These are phyloP conservation scores for Areca catechu DNA, from an alignment of 176 grass and related monocot species.

Conservation along the genomic window DNA sequence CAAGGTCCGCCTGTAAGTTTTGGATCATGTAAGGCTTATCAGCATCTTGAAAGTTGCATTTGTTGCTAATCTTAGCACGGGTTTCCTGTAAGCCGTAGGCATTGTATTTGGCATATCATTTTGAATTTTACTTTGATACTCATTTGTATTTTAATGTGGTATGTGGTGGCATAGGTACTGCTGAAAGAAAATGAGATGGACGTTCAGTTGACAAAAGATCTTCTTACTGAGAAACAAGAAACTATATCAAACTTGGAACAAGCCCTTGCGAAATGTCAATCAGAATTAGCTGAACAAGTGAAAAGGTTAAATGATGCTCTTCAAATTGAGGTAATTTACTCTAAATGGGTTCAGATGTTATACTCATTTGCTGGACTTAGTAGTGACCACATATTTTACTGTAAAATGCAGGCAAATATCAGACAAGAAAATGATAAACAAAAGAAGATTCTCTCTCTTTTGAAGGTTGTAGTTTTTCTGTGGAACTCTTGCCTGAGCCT, in stretches of 20 bases:
- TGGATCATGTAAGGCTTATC: too few species aligned
- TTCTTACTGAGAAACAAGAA: slow-evolving; percentile 71
- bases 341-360: slow-evolving; percentile 1
- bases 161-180: slow-evolving; percentile 25
- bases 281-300: slow-evolving; percentile 59
- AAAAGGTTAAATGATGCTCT: slow-evolving; percentile 63
- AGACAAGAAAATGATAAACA: slow-evolving; percentile 57
- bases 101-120: too few species aligned
- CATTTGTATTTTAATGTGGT: neutral
- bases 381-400: slow-evolving; percentile 14
- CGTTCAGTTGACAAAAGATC: slow-evolving; percentile 50
- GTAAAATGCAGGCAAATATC: slow-evolving; percentile 33
- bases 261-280: slow-evolving; percentile 43
- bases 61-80: too few species aligned
- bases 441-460: slow-evolving; percentile 21
- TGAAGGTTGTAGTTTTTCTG: slow-evolving; percentile 39
- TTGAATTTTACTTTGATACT: too few species aligned
- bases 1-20: too few species aligned
- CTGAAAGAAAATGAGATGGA: slow-evolving; percentile 43
- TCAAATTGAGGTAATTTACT: slow-evolving; percentile 54
- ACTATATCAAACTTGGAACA: slow-evolving; percentile 60
- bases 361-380: neutral
- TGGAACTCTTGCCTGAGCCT: neutral
- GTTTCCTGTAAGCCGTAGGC: too few species aligned
- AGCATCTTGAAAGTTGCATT: too few species aligned